These are phyloP conservation scores for Amanita jacksonii DNA, from an alignment of 768 basidiomycete genomes.

Conservation along the genomic window DNA sequence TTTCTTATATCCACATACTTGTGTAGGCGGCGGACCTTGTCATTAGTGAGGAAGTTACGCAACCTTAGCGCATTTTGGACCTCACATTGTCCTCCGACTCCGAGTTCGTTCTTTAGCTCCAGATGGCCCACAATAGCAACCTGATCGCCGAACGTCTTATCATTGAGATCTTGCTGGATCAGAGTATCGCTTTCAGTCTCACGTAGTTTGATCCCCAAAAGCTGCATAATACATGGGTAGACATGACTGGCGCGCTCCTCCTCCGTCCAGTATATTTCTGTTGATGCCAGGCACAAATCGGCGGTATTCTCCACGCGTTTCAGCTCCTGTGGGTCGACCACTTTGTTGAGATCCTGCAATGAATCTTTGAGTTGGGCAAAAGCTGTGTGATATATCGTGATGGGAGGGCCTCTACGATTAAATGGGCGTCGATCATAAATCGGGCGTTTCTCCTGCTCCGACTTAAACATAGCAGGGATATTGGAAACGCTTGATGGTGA, in stretches of 20 bases:
- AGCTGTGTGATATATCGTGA: not conserved
- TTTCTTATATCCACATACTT: too few species aligned
- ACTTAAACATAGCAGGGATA: not conserved
- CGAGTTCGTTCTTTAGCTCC: too few species aligned
- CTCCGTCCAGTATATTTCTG: not conserved
- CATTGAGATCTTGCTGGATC: too few species aligned
- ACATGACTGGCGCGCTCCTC: not conserved
- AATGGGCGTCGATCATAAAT: not conserved
- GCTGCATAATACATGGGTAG: too few species aligned
- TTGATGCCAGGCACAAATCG: not conserved
- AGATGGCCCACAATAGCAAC: too few species aligned
- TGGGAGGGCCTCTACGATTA: not conserved
- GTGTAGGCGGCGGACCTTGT: too few species aligned
- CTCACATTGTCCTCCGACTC: too few species aligned
- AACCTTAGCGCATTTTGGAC: too few species aligned
- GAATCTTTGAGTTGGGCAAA: constrained; percentile 3
- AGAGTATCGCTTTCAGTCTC: too few species aligned
- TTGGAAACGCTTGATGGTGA: not conserved
- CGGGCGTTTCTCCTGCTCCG: not conserved
- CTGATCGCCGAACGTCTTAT: too few species aligned
- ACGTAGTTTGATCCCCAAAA: too few species aligned
- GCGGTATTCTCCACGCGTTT: not conserved
- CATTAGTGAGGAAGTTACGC: too few species aligned
- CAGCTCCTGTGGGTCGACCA: not conserved
- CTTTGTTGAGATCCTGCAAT: constrained; percentile 2